Conservation (phyloP, 2,329 filamentous ascomycete species). For the Venturia oleaginea region DNA sequence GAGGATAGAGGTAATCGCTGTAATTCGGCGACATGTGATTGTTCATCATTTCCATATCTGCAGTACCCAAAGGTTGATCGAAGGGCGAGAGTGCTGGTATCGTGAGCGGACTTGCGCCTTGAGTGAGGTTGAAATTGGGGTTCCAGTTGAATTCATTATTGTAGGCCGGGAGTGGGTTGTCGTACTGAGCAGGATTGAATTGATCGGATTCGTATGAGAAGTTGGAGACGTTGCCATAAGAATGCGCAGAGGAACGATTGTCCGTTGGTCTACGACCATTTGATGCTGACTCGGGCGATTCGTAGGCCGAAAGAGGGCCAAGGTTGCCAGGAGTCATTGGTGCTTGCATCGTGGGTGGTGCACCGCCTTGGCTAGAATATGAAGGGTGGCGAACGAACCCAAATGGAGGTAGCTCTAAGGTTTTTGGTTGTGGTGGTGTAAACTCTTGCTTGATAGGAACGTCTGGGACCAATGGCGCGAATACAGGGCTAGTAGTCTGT, state of each 20-base stretch:
- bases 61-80: background rate
- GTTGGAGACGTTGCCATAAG: constrained; percentile 7
- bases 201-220: constrained; percentile 5
- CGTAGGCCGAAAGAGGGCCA: background rate
- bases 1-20: constrained; percentile 15
- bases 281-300: background rate
- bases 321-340: background rate
- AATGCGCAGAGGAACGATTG: background rate
- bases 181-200: constrained; percentile 8
- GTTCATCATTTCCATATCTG: constrained; percentile 5
- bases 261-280: background rate
- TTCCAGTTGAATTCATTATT: constrained; percentile 16
- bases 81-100: constrained; percentile 12
- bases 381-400: constrained; percentile 5
- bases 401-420: background rate
- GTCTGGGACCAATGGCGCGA: background rate
- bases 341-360: background rate
- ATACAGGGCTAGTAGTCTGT: constrained; percentile 35
- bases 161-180: constrained; percentile 24
- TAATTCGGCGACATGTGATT: background rate
- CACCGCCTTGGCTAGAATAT: background rate
- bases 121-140: constrained; percentile 10
- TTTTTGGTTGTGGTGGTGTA: background rate
- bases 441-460: constrained; percentile 3
- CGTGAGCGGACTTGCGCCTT: background rate